A percentile compares a stretch with the other conserved stretches of the same genome.
These are phyloP conservation scores for Rhynchospora tenuis DNA, from an alignment of 176 grass and related monocot genomes.

Conservation along the genomic window DNA sequence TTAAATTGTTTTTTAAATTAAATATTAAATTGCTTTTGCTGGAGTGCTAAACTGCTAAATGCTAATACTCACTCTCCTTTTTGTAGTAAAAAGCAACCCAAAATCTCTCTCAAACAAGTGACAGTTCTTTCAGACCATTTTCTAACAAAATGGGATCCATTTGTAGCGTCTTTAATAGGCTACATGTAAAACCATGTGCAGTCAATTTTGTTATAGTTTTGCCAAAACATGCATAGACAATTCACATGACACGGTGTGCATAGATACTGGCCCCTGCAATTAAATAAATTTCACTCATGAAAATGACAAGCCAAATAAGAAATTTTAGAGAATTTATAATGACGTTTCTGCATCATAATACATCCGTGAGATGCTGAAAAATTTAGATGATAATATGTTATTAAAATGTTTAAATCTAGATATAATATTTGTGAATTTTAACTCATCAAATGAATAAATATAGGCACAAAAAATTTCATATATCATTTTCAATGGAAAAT, in stretches of 20 bases:
- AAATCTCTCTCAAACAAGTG: background rate
- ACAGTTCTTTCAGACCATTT: background rate
- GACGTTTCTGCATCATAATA: no score
- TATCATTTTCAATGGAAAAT: no score
- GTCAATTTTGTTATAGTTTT: background rate
- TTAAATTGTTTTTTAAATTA: background rate
- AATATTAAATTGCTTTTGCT: background rate
- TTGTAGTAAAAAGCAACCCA: background rate
- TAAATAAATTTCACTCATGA: background rate
- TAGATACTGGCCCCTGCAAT: background rate
- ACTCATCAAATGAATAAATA: no score
- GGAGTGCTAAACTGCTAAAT: background rate
- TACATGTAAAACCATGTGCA: background rate
- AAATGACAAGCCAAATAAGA: no score
- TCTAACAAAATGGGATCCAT: background rate
- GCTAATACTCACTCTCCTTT: background rate
- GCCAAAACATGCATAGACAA: background rate
- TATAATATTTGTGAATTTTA: no score
- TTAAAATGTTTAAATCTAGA: no score
- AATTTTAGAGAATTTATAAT: no score
- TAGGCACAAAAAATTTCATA: no score
- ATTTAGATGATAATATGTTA: no score
- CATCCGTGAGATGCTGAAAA: no score
- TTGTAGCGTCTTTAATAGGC: background rate
- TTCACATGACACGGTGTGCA: conserved; percentile 3